Base-by-base conservation (phyloP, 768 basidiomycete genomes). In the Lyophyllum decastes region DNA sequence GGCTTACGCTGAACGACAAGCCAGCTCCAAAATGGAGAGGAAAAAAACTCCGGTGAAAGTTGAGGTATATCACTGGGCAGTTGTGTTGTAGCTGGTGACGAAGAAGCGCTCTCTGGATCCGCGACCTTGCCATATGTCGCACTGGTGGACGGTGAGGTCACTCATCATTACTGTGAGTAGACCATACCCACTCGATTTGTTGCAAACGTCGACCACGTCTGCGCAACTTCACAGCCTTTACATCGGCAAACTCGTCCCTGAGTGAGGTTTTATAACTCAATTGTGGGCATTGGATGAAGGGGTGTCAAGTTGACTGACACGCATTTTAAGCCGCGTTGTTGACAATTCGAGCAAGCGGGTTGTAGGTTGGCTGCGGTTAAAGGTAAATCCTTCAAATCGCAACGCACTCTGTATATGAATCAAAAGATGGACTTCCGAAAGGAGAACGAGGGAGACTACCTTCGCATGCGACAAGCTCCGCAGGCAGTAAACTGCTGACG, bases 231-330 rank as follows among this genome's bases (percentile, higher is more conserved):
- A 92, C 92, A 1, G 92, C 90, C 68, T 95, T 95, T 45, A 94
- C 86, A 64, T 94, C 89, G 22, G 92, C 92, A 66, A 92, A 95
- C 68, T 95, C 94, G 69, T 96, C 94, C 22, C 94, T 96, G 30
- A 35, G 38, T n/a, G 38, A 56, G 59, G n/a, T n/a, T n/a, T n/a
- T n/a, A n/a, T 40, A 48, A 22, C 47, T 50, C 55, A 52, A 43
- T 40, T 26, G 48, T 26, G 34, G n/a, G 44, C 16, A 41, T 11
- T 59, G 40, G 45, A 25, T 48, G 49, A 6, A 7, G 24, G 35
- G n/a, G 46, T 38, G 58, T n/a, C 56, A 40, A 43, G n/a, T 41
- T 16, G 17, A 84, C 93, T 64, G 78, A 94, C 93, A 96, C 89
- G 90, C 95, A 96, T 82, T 92, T 92, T 35, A 94, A 82, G 22